A percentile compares a stretch with the other conserved stretches of the same genome.
phyloP scores from a whole-genome alignment of 345 rosid genomes.

The Camelina hispida region DNA sequence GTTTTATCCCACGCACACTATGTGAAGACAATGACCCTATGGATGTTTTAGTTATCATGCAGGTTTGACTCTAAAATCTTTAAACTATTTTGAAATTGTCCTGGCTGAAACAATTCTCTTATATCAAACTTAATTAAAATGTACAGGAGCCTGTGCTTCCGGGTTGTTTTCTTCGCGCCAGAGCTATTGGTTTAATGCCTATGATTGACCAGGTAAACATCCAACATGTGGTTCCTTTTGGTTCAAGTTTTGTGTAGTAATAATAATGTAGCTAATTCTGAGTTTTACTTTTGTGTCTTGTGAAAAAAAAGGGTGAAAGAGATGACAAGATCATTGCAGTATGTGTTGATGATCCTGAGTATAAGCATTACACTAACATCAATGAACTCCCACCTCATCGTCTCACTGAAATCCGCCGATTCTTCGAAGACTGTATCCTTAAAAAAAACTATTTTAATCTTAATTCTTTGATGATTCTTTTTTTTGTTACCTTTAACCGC shows the following conservation, averaged over 20 bases:
- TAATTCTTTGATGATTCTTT: not conserved
- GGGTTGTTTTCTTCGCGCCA: conserved; percentile 89
- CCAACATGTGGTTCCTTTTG: not conserved
- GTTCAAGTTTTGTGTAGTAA: not conserved
- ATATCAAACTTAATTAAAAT: not conserved
- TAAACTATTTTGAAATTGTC: too few species aligned
- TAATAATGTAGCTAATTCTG: conserved; percentile 6
- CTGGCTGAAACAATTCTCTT: conserved; percentile 1
- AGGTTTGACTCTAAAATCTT: conserved; percentile 53
- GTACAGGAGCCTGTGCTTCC: conserved; percentile 92
- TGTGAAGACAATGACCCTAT: conserved; percentile 99
- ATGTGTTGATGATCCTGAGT: conserved; percentile 98
- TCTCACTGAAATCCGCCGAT: conserved; percentile 84
- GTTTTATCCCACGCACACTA: conserved; percentile 94
- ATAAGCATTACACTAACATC: conserved; percentile 78
- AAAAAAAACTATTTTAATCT: not conserved
- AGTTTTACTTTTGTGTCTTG: not conserved
- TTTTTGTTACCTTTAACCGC: conserved; percentile 36
- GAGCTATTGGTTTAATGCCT: conserved; percentile 96
- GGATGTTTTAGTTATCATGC: conserved; percentile 97
- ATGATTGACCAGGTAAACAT: conserved; percentile 85
- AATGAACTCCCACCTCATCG: conserved; percentile 95
- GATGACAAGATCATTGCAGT: conserved; percentile 98
- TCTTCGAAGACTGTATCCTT: conserved; percentile 97
- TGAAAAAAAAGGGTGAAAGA: conserved; percentile 82